Percentiles rank a stretch among this genome's conserved stretches.
These are phyloP conservation scores for Sinapis alba DNA, from an alignment of 441 rosid genomes.

Conservation along the genomic window DNA sequence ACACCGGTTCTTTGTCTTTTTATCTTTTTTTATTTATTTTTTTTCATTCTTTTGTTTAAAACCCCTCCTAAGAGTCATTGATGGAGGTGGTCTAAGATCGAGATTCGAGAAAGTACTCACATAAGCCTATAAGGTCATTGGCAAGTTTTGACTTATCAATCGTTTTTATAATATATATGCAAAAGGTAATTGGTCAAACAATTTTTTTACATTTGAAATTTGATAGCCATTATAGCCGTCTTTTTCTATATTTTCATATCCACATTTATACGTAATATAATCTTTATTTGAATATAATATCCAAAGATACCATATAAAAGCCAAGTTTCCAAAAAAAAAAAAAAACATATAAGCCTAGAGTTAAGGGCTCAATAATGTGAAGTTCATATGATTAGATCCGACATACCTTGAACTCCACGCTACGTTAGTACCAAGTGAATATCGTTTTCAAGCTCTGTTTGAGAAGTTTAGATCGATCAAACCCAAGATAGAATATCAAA, in stretches of 20 bases:
- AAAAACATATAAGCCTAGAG: background rate
- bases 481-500: slow-evolving; percentile 15
- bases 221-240: background rate
- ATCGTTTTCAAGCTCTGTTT: slow-evolving; percentile 4
- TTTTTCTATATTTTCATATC: background rate
- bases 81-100: no score
- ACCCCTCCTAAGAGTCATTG: no score
- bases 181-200: background rate
- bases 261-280: background rate
- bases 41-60: no score
- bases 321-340: background rate
- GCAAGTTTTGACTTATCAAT: slow-evolving; percentile 10
- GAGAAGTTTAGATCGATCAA: slow-evolving; percentile 4
- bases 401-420: slow-evolving; percentile 16
- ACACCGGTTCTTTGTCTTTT: no score
- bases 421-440: background rate
- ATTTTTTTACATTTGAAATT: background rate
- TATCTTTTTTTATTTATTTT: no score
- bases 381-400: slow-evolving; percentile 13
- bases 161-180: background rate
- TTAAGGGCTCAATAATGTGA: slow-evolving; percentile 5
- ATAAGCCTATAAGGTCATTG: background rate
- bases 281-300: background rate
- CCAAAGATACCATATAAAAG: background rate
- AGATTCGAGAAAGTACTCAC: background rate